Evolutionary conservation across 495 filamentous ascomycete genomes (phyloP).

Genomic region (Talaromyces wortmannii): DNA sequence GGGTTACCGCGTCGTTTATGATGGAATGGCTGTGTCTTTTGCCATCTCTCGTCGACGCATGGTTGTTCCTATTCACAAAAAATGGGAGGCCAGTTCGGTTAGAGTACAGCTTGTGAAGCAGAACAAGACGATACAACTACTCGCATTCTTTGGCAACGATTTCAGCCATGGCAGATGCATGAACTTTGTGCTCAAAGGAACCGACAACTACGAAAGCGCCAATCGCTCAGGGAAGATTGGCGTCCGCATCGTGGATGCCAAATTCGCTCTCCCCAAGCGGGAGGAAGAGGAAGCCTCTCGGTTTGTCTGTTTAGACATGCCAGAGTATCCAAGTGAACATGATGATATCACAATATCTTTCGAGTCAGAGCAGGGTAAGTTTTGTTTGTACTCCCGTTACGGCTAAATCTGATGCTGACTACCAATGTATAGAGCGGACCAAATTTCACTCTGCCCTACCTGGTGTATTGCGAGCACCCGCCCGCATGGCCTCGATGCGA

Average conservation of each 20-base stretch:
- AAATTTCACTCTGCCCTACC: slow-evolving; percentile 39
- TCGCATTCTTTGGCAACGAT: slow-evolving; percentile 71
- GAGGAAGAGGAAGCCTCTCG: slow-evolving; percentile 51
- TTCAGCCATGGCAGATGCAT: slow-evolving; percentile 79
- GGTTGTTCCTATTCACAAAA: slow-evolving; percentile 87
- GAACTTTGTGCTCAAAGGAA: slow-evolving; percentile 77
- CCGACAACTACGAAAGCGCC: slow-evolving; percentile 70
- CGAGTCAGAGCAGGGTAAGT: slow-evolving; percentile 70
- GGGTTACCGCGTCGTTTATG: slow-evolving; percentile 68
- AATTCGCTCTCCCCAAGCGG: slow-evolving; percentile 72
- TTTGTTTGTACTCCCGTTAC: not conserved
- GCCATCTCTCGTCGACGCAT: slow-evolving; percentile 77
- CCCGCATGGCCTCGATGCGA: slow-evolving; percentile 43
- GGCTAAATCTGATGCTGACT: not conserved
- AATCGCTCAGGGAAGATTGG: slow-evolving; percentile 58
- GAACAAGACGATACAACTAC: slow-evolving; percentile 62
- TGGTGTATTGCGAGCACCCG: slow-evolving; percentile 37
- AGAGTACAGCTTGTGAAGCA: slow-evolving; percentile 74
- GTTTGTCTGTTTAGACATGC: slow-evolving; percentile 77
- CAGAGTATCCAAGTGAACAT: slow-evolving; percentile 82
- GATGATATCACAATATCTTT: slow-evolving; percentile 84
- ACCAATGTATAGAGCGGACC: slow-evolving; percentile 30
- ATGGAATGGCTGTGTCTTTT: slow-evolving; percentile 64
- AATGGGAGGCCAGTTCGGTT: slow-evolving; percentile 71
- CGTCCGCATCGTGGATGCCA: slow-evolving; percentile 76